A percentile compares a stretch with the other conserved stretches of the same genome.
These are phyloP conservation scores for Ophiocordyceps camponoti-floridani DNA, from an alignment of 2,329 filamentous ascomycete species.

Conservation along the genomic window DNA sequence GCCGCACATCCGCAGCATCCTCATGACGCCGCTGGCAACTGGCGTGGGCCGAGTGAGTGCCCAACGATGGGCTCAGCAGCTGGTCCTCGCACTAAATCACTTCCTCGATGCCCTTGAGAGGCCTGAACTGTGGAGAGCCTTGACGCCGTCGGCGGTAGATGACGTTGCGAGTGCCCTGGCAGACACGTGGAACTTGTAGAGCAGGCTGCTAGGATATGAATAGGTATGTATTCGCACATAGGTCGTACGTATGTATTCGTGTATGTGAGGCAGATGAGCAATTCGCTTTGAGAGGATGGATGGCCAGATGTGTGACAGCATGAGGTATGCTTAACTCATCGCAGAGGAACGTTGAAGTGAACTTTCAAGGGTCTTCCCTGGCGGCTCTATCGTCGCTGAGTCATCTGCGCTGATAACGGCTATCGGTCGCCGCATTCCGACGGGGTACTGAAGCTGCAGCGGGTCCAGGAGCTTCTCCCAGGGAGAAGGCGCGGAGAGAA, in stretches of 20 bases:
- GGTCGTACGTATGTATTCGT: neutral
- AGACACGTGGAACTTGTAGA: no score
- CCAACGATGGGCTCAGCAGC: conserved; percentile 30
- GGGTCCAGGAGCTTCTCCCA: neutral
- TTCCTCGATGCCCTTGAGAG: conserved; percentile 13
- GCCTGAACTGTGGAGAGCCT: neutral
- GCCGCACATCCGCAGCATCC: conserved; percentile 17
- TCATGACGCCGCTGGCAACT: conserved; percentile 32
- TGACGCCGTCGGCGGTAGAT: no score
- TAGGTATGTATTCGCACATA: no score
- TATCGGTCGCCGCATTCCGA: neutral
- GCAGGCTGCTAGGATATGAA: no score
- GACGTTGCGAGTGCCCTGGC: no score
- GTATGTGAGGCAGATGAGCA: no score
- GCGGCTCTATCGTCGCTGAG: neutral
- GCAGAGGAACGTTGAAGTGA: neutral
- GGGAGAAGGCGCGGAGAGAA: neutral
- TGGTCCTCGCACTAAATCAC: conserved; percentile 31
- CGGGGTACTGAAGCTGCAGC: neutral
- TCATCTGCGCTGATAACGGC: neutral
- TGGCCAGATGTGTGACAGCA: no score
- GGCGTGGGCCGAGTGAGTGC: conserved; percentile 20
- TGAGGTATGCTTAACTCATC: neutral
- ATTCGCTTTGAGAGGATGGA: no score
- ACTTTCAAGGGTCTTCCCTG: no score